Evolutionary conservation across 2,329 filamentous ascomycete species (phyloP), one percentile per base, ranked within the genome.

Genomic region (Penicillium palitans): DNA sequence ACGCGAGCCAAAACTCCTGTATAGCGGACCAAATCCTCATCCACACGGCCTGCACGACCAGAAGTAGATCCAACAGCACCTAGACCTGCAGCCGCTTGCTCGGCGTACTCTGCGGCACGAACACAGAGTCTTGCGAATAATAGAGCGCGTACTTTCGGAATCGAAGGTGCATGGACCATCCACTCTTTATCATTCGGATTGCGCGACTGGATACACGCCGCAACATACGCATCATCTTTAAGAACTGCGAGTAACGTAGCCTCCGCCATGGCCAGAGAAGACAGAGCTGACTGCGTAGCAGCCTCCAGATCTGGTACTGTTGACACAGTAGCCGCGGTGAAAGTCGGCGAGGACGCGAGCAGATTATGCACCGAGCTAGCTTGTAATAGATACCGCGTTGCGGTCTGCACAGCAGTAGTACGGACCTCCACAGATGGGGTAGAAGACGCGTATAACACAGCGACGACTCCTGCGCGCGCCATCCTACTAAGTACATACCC

Each of bases 191-290:
- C 91, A 65, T 88, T 87, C 53, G 88, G 85, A 70, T 96, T 96
- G 48, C 93, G 84, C 57, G 88, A 86, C 68, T 96, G 90, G 0
- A 91, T 87, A 2, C 96, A 88, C 7, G 88, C 84, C 2, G 89
- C 87, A 1, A 93, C 89, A 70, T 97, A 98, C 0, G 93, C 92
- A 69, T 99, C 95, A 71, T 98, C 93, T 68, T 98, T 98, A 50
- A 96, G 75, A 0, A 98, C 91, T 0, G 91, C 91, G 1, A 97
- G 84, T 1, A 98, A 82, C 0, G 93, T 97, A 0, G 93, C 93
- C 76, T 97, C 93, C 2, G 93, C 91, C 33, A 95, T 81, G 0
- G 91, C 87, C 3, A 97, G 81, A 12, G 75, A 74, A 2, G 77
- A 70, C 4, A 81, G 66, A 7, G 77, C 78, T 0, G 72, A 71